Conservation (phyloP, 176 grass and related monocot genomes). For the Aegilops speltoides region DNA sequence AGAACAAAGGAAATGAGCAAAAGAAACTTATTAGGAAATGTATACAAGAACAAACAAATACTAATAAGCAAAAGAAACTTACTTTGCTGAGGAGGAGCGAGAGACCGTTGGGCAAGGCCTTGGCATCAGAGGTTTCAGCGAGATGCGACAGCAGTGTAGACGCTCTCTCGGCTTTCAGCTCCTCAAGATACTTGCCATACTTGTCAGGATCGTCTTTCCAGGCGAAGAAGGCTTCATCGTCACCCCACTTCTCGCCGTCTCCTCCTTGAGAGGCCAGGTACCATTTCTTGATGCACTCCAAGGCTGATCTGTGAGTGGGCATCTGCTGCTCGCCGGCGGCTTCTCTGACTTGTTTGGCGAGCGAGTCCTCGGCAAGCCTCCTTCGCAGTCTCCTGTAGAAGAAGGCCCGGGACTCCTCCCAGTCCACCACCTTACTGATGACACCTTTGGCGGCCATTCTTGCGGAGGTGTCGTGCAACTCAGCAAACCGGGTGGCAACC, state of each 20-base stretch:
- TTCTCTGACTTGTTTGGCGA: constrained; percentile 62
- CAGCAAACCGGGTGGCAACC: constrained; percentile 92
- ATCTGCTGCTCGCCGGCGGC: constrained; percentile 67
- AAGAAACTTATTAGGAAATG: background rate
- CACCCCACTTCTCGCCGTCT: constrained; percentile 53
- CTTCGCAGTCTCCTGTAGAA: constrained; percentile 88
- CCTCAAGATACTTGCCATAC: constrained; percentile 61
- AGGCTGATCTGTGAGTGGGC: constrained; percentile 45
- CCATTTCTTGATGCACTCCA: constrained; percentile 72
- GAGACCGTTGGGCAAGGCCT: constrained; percentile 66
- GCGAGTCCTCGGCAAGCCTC: constrained; percentile 65
- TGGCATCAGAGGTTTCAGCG: constrained; percentile 61
- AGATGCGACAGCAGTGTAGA: constrained; percentile 54
- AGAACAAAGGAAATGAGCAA: background rate
- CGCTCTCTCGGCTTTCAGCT: constrained; percentile 70
- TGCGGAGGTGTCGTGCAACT: constrained; percentile 82
- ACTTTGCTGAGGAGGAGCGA: constrained; percentile 78
- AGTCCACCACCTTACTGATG: constrained; percentile 79
- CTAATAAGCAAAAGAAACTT: constrained; percentile 8
- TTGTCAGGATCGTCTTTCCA: constrained; percentile 83
- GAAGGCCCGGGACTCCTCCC: constrained; percentile 73
- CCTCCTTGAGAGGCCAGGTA: constrained; percentile 42
- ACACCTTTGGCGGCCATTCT: constrained; percentile 96
- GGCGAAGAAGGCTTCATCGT: constrained; percentile 83
- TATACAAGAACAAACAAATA: background rate